Conservation (phyloP, 371 early-diverging fungal species). For the Rhizopus microsporus region DNA sequence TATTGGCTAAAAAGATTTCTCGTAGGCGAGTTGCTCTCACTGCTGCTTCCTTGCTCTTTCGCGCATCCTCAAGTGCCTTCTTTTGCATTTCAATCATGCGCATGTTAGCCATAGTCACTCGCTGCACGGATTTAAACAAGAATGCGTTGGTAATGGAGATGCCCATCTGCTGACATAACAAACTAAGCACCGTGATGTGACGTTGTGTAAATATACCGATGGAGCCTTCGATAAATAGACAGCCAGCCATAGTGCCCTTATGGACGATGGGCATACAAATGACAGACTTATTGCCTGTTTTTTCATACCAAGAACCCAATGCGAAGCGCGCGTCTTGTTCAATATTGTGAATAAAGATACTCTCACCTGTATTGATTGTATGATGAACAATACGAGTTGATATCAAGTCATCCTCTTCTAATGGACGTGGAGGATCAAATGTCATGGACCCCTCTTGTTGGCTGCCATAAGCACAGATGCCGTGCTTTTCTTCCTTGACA, state of each 20-base stretch:
- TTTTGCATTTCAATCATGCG: slow-evolving; percentile 54
- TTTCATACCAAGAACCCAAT: slow-evolving; percentile 46
- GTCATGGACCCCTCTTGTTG: slow-evolving; percentile 39
- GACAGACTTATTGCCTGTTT: slow-evolving; percentile 50
- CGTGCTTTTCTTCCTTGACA: slow-evolving; percentile 45
- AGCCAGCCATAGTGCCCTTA: slow-evolving; percentile 50
- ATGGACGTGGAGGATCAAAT: slow-evolving; percentile 43
- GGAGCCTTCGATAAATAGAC: slow-evolving; percentile 59
- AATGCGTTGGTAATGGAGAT: slow-evolving; percentile 62
- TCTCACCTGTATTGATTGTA: slow-evolving; percentile 43
- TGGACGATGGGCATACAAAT: slow-evolving; percentile 62
- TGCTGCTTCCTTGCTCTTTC: slow-evolving; percentile 51
- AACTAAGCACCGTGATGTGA: slow-evolving; percentile 55
- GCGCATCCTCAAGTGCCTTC: slow-evolving; percentile 43
- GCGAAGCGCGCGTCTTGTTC: slow-evolving; percentile 46
- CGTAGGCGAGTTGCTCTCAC: slow-evolving; percentile 42
- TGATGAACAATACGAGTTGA: slow-evolving; percentile 44
- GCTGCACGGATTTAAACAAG: slow-evolving; percentile 49
- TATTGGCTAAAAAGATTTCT: slow-evolving; percentile 62
- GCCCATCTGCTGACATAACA: slow-evolving; percentile 61
- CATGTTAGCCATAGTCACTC: slow-evolving; percentile 41
- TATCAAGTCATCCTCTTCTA: slow-evolving; percentile 36
- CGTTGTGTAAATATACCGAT: slow-evolving; percentile 59
- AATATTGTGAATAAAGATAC: slow-evolving; percentile 42
- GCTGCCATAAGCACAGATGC: slow-evolving; percentile 44